phyloP scores from a whole-genome alignment of 2,329 filamentous ascomycete genomes.

The Sarocladium brachiariae region DNA sequence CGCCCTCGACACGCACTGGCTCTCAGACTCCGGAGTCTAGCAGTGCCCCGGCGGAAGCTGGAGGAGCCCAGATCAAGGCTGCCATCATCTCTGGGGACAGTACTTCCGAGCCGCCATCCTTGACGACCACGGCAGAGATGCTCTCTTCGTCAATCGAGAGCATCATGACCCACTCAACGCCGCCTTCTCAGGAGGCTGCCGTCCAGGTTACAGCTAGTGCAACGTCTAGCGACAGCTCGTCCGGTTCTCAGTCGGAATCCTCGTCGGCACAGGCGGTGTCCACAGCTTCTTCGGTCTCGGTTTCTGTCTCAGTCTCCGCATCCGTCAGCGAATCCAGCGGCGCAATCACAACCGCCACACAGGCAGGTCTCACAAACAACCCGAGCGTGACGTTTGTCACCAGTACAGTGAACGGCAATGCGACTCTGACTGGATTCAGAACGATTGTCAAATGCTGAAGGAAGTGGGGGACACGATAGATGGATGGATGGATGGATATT shows the following conservation, averaged over 20 bases:
- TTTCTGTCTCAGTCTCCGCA: no score
- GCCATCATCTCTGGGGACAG: background rate
- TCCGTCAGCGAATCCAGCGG: background rate
- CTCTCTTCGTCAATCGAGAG: background rate
- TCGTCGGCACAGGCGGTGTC: background rate
- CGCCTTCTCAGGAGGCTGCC: background rate
- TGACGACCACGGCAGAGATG: background rate
- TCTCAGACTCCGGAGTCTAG: background rate
- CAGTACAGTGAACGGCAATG: background rate
- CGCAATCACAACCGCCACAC: background rate
- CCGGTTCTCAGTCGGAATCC: background rate
- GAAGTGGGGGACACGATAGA: background rate
- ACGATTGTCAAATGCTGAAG: slow-evolving; percentile 3
- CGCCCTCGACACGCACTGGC: background rate
- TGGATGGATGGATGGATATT: background rate
- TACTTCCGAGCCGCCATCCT: background rate
- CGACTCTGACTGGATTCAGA: slow-evolving; percentile 3
- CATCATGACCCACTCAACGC: background rate
- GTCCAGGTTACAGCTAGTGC: background rate
- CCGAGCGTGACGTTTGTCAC: background rate
- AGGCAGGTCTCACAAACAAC: background rate
- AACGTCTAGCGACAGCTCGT: background rate
- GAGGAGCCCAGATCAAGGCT: background rate
- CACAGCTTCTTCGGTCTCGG: background rate
- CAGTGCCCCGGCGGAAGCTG: background rate